Evolutionary conservation across 257 asterid species (phyloP).

Genomic region (Ocimum tenuiflorum): DNA sequence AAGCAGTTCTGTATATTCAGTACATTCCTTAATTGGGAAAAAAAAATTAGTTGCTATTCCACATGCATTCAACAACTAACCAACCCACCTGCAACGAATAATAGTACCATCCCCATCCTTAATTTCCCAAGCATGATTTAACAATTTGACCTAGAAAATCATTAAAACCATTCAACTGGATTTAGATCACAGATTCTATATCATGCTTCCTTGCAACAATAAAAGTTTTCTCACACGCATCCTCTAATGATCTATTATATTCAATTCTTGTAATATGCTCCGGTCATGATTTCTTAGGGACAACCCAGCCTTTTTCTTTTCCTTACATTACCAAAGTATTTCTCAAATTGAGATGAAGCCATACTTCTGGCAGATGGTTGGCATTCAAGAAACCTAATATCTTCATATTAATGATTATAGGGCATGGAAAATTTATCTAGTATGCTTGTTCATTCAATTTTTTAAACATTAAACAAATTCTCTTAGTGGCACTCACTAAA

Average conservation of each 20-base stretch:
- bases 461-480: no score
- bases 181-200: background rate
- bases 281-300: background rate
- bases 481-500: no score
- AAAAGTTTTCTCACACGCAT: background rate
- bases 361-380: background rate
- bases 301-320: background rate
- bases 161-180: background rate
- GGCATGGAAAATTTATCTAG: background rate
- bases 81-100: conserved; percentile 90
- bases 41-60: conserved; percentile 19
- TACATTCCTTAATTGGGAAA: background rate
- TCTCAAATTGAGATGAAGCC: conserved; percentile 5
- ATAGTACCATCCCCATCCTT: conserved; percentile 37
- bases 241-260: background rate
- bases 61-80: conserved; percentile 45
- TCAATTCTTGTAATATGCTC: background rate
- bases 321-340: background rate
- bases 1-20: background rate
- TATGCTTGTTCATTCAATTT: conserved; percentile 9
- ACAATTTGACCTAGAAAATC: conserved; percentile 1
- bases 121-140: background rate
- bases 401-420: background rate
- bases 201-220: conserved; percentile 12
- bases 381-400: background rate